Percentiles rank a stretch among this genome's conserved stretches.
Conservation (phyloP, 495 filamentous ascomycete genomes). For the Aspergillus panamensis region DNA sequence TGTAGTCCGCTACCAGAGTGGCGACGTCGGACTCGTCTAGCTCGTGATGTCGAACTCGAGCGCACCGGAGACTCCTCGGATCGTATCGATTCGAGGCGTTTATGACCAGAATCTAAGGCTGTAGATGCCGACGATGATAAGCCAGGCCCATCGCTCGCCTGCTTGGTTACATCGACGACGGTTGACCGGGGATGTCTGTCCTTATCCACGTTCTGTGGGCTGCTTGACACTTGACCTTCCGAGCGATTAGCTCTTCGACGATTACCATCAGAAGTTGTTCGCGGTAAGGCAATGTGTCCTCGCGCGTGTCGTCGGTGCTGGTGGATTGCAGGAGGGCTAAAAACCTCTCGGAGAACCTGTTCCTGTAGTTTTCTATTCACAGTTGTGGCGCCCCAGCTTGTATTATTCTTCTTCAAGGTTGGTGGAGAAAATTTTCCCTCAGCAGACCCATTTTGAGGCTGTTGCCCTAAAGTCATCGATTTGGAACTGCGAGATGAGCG, state of each 20-base stretch:
- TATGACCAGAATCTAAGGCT: slow-evolving; percentile 37
- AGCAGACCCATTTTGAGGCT: slow-evolving; percentile 1
- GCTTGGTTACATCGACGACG: slow-evolving; percentile 32
- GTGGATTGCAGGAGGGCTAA: slow-evolving; percentile 77
- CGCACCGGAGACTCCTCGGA: slow-evolving; percentile 31
- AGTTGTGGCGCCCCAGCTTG: slow-evolving; percentile 87
- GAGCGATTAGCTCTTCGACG: slow-evolving; percentile 32
- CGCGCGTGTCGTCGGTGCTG: slow-evolving; percentile 59
- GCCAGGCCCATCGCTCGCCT: slow-evolving; percentile 25
- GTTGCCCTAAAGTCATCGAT: slow-evolving; percentile 9
- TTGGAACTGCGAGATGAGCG: slow-evolving; percentile 22
- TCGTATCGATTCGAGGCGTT: slow-evolving; percentile 33
- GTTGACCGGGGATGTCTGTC: slow-evolving; percentile 21
- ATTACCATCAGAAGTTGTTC: slow-evolving; percentile 38
- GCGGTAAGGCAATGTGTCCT: slow-evolving; percentile 55
- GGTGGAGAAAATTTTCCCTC: slow-evolving; percentile 9
- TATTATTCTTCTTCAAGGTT: slow-evolving; percentile 16
- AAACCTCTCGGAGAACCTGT: slow-evolving; percentile 92
- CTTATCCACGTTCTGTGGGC: slow-evolving; percentile 19
- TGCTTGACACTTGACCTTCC: slow-evolving; percentile 31
- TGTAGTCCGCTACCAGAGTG: slow-evolving; percentile 79
- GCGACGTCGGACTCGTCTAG: slow-evolving; percentile 49
- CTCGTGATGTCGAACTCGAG: slow-evolving; percentile 33
- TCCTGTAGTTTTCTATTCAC: slow-evolving; percentile 86
- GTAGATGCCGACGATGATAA: slow-evolving; percentile 46